Conservation (phyloP, 2,329 filamentous ascomycete species). For the Westerdykella sp. region DNA sequence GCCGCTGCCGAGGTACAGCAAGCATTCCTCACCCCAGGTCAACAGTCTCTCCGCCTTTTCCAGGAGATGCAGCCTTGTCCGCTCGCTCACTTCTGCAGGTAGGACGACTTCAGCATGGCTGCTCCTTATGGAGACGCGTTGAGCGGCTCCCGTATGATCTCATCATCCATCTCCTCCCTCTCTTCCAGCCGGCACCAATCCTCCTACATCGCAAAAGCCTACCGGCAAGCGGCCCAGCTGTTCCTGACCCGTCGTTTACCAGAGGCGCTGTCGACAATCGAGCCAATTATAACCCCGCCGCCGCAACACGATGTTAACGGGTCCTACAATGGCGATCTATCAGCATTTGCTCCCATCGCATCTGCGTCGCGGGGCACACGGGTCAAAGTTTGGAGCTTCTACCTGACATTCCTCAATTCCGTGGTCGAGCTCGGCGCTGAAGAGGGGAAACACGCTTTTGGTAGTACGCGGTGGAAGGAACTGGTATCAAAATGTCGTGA, state of each 20-base stretch:
- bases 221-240: constrained; percentile 87
- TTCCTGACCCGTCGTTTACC: constrained; percentile 90
- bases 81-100: constrained; percentile 3
- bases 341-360: constrained; percentile 62
- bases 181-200: constrained; percentile 60
- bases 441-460: constrained; percentile 84
- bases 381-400: constrained; percentile 96
- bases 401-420: constrained; percentile 86
- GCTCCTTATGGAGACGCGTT: constrained; percentile 46
- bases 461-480: constrained; percentile 74
- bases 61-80: constrained; percentile 7
- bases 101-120: constrained; percentile 25
- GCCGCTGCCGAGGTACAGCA: constrained; percentile 11
- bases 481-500: constrained; percentile 80
- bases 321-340: constrained; percentile 16
- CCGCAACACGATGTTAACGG: constrained; percentile 22
- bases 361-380: constrained; percentile 73
- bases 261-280: constrained; percentile 78
- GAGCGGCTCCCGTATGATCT: constrained; percentile 53
- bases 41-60: constrained; percentile 5
- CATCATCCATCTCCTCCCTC: constrained; percentile 64
- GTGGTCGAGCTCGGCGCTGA: constrained; percentile 83
- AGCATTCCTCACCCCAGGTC: constrained; percentile 13
- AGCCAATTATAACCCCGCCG: constrained; percentile 68
- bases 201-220: constrained; percentile 79